Evolutionary conservation across 805 yeast genomes (phyloP), one percentile per base, ranked within the genome.

Genomic region (Lipomyces chichibuensis): DNA sequence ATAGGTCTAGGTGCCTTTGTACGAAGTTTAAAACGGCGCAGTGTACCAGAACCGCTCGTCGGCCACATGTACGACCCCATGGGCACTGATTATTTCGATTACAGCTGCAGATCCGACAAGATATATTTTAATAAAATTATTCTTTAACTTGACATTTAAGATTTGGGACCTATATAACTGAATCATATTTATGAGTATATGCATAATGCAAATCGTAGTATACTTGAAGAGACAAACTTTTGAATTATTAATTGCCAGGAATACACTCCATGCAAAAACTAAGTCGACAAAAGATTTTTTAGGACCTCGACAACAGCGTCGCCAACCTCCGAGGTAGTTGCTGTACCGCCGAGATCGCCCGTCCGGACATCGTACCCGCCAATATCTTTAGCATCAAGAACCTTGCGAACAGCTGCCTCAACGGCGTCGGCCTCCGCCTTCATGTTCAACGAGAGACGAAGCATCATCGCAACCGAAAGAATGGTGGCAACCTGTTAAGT

Each of bases 401-500:
- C 97, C 69, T 81, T 82, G 69, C 86, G 86, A 37, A 95, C 98
- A 23, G 98, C 98, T 74, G 84, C 80, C 81, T 94, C 98, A 74
- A 95, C 82, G 20, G 92, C 95, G 67, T 84, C 87, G 72, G 97
- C 98, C 79, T 92, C 97, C 71, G 88, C 86, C 67, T 85, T 85
- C 76, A 92, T 80, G 77, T 91, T 88, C 77, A 95, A 85, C 23
- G 98, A 92, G 71, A 95, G 85, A 75, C 94, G 87, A 81, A 95
- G 85, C 98, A 95, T 95, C 96, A 95, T 90, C 39, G 98, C 98
- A 13, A 91, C 96, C 32, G 98, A 92, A 75, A 95, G 84, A 74
- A 94, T 93, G 29, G 98, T 91, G 62, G 98, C 99, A 65, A 94
- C 65, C 69, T 65, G 59, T 14, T n/a, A 51, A 27, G 25, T 43